Evolutionary conservation across 345 rosid species (phyloP), one percentile per base, ranked within the genome.

Genomic region (Salix viminalis): DNA sequence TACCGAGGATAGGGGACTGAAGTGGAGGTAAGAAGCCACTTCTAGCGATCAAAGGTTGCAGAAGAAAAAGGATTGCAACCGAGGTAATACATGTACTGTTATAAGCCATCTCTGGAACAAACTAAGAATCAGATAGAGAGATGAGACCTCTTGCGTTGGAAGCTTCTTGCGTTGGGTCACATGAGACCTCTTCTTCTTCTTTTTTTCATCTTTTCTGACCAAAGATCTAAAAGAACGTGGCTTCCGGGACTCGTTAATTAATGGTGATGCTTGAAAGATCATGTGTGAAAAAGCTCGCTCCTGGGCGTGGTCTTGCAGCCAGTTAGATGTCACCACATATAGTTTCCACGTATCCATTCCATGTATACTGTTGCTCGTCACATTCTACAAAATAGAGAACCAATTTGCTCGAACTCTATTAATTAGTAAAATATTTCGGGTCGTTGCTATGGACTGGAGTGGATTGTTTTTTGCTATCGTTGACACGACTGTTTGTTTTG

Each of bases 1-100:
- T 23, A 85, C 88, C 86, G 15, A 71, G 6, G 44, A 67, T 14
- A 5, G 84, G 79, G 3, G 85, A n/a, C 8, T 78, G 41, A 23
- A 85, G 67, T 18, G 83, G 82, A 58, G 84, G 44, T 56, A 83
- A 21, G 42, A 76, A 37, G 60, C 79, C 67, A 73, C 77, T 30
- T 13, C 74, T 10, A 23, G 81, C 68, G n/a, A 54, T 24, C 69
- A 75, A 48, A 32, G 81, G 71, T 3, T 70, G 83, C 61, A 77
- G 21, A 71, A 80, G 21, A 21, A 85, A 39, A 41, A 85, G 72
- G 70, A 73, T 37, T 10, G 72, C 54, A 34, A 81, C 48, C 72
- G 34, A 32, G 48, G 76, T 12, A 34, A 75, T 0, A 52, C 23
- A 44, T 48, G 24, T 16, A 68, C 39, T 4, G 52, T 32, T 50